Base-by-base conservation (phyloP, 1,284 basidiomycete genomes). In the Ustilago nuda region DNA sequence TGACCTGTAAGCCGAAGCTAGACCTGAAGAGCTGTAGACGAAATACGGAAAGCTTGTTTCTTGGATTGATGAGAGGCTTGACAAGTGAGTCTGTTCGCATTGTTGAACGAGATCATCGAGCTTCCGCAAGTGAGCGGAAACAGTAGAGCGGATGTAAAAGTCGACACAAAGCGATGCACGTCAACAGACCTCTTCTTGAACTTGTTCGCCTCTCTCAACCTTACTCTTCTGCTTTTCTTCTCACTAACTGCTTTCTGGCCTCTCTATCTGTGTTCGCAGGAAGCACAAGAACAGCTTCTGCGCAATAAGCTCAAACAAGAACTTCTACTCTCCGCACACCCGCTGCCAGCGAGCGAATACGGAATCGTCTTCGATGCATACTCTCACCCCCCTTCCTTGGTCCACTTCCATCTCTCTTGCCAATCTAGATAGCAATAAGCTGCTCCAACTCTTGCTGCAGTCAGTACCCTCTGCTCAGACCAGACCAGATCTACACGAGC, bases 391-490 rank as follows among this genome's bases (percentile, higher is more conserved):
- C 17, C n/a, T 19, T 6, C 12, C 39, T 41, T 41, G 11, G 12
- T 19, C 45, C 4, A 46, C 30, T 17, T 39, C 41, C 57, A 36
- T 39, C 46, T 43, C 43, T 11, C 12, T 51, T 11, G 17, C 46
- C 46, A 13, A 32, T 19, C 58, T 56, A n/a, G 56, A 64, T 27
- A 56, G 57, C 9, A 27, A 61, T 15, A 45, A 59, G 30, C 53
- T 64, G 2, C 61, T 70, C 11, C n/a, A 45, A 1, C 17, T 70
- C 9, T 46, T 70, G 3, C 67, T 64, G 8, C 53, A 41, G 33
- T 70, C 67, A 0, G 52, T 70, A 6, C 67, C 67, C 2, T 70
- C 67, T 2, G 27, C 37, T 33, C 61, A 70, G 15, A 13, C 41
- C 15, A 46, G 61, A 39, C 23, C 54, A 15, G 48, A 56, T 9